Conservation (phyloP, 2,329 filamentous ascomycete species). For the Fusarium sp. region DNA sequence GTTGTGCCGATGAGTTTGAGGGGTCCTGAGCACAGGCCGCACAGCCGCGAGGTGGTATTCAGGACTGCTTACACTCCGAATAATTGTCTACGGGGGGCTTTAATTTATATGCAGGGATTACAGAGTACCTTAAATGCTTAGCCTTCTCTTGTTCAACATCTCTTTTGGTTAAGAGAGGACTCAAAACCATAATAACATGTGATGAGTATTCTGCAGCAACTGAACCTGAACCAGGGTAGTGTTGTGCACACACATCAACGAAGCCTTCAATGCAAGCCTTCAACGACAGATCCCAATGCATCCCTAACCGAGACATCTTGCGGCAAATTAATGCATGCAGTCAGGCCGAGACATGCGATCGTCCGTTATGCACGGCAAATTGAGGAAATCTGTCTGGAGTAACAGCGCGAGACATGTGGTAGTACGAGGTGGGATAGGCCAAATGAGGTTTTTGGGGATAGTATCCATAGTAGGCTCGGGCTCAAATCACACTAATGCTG, state of each 20-base stretch:
- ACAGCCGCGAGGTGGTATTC: slow-evolving; percentile 4
- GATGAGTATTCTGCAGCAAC: too few species aligned
- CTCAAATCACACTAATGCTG: slow-evolving; percentile 15
- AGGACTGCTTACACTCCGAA: background rate
- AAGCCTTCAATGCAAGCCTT: background rate
- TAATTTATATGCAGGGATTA: too few species aligned
- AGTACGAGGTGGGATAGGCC: background rate
- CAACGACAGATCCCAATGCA: background rate
- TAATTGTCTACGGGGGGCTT: too few species aligned
- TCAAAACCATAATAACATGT: too few species aligned
- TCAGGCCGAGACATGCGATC: background rate
- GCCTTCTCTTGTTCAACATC: too few species aligned
- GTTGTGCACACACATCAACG: too few species aligned
- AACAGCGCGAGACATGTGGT: too few species aligned
- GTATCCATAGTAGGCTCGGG: slow-evolving; percentile 23
- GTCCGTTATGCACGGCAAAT: background rate
- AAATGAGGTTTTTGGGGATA: slow-evolving; percentile 30
- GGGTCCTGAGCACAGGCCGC: slow-evolving; percentile 15
- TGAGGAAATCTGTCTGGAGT: background rate
- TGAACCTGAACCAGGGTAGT: too few species aligned
- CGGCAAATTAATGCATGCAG: slow-evolving; percentile 4
- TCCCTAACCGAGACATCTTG: background rate
- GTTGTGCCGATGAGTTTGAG: slow-evolving; percentile 7
- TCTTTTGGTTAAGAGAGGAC: too few species aligned
- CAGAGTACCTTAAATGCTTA: too few species aligned